Evolutionary conservation across 2,329 filamentous ascomycete genomes (phyloP).

Genomic region (Sporothrix schenckii): DNA sequence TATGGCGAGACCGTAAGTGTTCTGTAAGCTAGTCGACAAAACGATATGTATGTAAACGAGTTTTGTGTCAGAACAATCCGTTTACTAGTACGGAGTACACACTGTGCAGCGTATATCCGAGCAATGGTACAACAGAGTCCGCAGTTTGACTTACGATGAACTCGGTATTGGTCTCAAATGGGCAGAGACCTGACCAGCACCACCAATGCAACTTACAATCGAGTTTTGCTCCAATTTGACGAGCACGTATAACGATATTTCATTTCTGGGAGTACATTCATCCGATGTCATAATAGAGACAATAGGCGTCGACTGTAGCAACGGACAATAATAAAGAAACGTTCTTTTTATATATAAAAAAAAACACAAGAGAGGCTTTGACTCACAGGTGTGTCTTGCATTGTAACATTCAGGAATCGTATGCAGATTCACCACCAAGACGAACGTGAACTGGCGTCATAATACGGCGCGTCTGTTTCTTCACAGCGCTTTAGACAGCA

Average conservation of each 20-base stretch:
- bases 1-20: neutral
- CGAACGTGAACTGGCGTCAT: neutral
- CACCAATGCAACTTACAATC: conserved; percentile 5
- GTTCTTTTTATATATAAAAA: neutral
- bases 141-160: too few relatives aligned
- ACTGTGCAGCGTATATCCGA: neutral
- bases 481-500: neutral
- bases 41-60: neutral
- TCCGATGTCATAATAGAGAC: neutral
- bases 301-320: neutral
- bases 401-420: neutral
- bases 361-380: neutral
- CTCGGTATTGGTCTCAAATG: neutral
- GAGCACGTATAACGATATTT: neutral
- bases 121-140: neutral
- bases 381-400: neutral
- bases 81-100: too few relatives aligned
- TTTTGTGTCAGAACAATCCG: too few relatives aligned
- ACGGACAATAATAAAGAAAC: neutral
- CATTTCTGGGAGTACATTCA: neutral
- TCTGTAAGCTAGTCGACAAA: neutral
- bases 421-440: neutral
- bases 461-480: neutral
- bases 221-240: neutral
- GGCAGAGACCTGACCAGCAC: neutral